Evolutionary conservation across 345 rosid species (phyloP).

Genomic region (Salix caprea): DNA sequence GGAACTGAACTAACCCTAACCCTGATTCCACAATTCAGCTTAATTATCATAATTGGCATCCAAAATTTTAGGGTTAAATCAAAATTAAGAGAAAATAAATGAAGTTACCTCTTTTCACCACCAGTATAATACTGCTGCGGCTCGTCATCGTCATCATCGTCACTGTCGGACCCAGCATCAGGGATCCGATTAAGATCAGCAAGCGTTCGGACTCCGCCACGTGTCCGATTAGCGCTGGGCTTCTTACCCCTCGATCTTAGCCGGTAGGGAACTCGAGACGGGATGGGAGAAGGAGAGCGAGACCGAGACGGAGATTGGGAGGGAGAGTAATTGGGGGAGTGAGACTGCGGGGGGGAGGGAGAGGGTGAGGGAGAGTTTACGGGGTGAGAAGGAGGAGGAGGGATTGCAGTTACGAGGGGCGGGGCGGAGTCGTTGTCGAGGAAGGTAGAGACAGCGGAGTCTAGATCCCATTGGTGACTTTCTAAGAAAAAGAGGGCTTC

Average conservation of each 20-base stretch:
- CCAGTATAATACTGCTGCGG: conserved; percentile 76
- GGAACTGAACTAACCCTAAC: neutral
- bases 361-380: conserved; percentile 34
- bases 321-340: conserved; percentile 48
- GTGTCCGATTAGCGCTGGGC: conserved; percentile 35
- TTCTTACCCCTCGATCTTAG: conserved; percentile 52
- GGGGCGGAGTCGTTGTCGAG: conserved; percentile 46
- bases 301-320: conserved; percentile 58
- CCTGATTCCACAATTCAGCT: neutral
- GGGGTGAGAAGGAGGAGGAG: conserved; percentile 16
- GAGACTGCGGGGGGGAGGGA: conserved; percentile 17
- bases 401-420: conserved; percentile 1
- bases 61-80: neutral
- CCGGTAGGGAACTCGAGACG: conserved; percentile 34
- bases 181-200: conserved; percentile 76
- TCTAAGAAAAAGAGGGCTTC: conserved; percentile 89
- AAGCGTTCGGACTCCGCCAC: conserved; percentile 65
- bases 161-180: conserved; percentile 18
- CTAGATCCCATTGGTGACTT: conserved; percentile 82
- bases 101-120: conserved; percentile 71
- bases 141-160: conserved; percentile 58
- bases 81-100: neutral
- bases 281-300: conserved; percentile 37
- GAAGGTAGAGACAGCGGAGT: conserved; percentile 89
- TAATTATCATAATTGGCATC: neutral